Evolutionary conservation across 1,139 yeast genomes (phyloP).

Genomic region (Diutina mesorugosa): DNA sequence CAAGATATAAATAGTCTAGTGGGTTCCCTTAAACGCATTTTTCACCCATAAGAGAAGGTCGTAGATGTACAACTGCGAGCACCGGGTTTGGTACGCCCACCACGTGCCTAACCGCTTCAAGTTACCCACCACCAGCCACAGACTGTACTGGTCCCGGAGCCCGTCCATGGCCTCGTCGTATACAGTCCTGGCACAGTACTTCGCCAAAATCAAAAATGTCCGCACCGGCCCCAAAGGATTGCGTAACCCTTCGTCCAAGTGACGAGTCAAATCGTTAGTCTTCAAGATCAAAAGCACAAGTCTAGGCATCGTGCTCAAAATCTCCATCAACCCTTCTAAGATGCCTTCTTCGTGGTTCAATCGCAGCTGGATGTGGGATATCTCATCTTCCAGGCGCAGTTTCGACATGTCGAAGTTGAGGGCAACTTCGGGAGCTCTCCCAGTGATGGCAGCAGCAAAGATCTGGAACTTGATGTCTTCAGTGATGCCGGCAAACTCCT

Average conservation of each 20-base stretch:
- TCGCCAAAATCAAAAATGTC: constrained; percentile 79
- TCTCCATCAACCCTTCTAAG: constrained; percentile 64
- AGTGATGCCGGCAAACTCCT: constrained; percentile 65
- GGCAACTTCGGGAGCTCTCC: constrained; percentile 43
- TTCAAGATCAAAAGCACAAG: constrained; percentile 77
- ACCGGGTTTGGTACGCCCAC: constrained; percentile 38
- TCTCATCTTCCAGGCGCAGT: constrained; percentile 42
- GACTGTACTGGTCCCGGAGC: not conserved
- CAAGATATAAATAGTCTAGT: not conserved
- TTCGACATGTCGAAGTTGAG: constrained; percentile 36
- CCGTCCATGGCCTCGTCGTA: constrained; percentile 34
- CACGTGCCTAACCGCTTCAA: constrained; percentile 17
- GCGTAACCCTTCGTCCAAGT: constrained; percentile 70
- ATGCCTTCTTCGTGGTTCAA: constrained; percentile 46
- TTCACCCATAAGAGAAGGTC: constrained; percentile 29
- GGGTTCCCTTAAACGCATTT: constrained; percentile 6
- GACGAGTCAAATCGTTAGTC: constrained; percentile 87
- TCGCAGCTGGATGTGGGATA: constrained; percentile 51
- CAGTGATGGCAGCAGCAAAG: constrained; percentile 90
- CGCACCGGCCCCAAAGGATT: constrained; percentile 83
- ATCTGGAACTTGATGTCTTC: constrained; percentile 67
- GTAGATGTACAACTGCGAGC: constrained; percentile 40
- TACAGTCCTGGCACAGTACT: constrained; percentile 75
- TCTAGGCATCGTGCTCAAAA: constrained; percentile 72
- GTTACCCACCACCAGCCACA: constrained; percentile 8